Base-by-base conservation (phyloP, 1,284 basidiomycete genomes). In the Thelephora terrestris region DNA sequence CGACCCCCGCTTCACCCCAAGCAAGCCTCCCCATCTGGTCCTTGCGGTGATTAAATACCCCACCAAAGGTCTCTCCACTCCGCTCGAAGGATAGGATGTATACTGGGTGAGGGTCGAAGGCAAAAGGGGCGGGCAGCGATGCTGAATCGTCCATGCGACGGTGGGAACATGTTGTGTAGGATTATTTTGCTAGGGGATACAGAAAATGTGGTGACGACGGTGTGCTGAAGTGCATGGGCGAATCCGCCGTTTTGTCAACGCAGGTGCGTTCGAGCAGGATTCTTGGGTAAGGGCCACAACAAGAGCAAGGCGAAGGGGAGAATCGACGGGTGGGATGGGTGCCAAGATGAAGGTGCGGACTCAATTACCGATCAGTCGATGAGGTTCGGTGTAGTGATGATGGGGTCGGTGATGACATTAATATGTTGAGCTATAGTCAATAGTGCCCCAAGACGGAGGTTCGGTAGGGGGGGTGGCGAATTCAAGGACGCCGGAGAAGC, bases 221-320 rank as follows among this genome's bases (percentile, higher is more conserved):
- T 0, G 82, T 73, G 38, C 93, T 62, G 60, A 91, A 95, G 27
- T 87, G 81, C 39, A 96, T 71, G 0, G 92, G 74, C 0, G 79
- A 67, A 65, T 90, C 77, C 24, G 79, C 68, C 47, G 61, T 50
- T 76, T 73, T 47, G 73, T 60, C 2, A 93, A 66, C 2, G 70
- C 64, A 12, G 68, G 65, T 0, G 93, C 91, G 51, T 79, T 83
- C 0, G 69, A 58, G 21, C 91, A 76, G 0, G 86, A 86, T 2
- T 83, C 76, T 2, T 67, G 64, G 0, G 81, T 78, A 23, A 91
- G 70, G 1, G 73, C 75, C 10, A 63, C 68, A 20, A 96, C 65
- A 10, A 92, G 60, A 9, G 68, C 66, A 4, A 95, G 9, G 57
- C 53, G 0, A n/a, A n/a, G n/a, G n/a, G n/a, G n/a, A n/a, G n/a